Percentiles rank a stretch among this genome's conserved stretches.
These are phyloP conservation scores for Claviceps citrina DNA, from an alignment of 2,329 filamentous ascomycete genomes.

Conservation along the genomic window DNA sequence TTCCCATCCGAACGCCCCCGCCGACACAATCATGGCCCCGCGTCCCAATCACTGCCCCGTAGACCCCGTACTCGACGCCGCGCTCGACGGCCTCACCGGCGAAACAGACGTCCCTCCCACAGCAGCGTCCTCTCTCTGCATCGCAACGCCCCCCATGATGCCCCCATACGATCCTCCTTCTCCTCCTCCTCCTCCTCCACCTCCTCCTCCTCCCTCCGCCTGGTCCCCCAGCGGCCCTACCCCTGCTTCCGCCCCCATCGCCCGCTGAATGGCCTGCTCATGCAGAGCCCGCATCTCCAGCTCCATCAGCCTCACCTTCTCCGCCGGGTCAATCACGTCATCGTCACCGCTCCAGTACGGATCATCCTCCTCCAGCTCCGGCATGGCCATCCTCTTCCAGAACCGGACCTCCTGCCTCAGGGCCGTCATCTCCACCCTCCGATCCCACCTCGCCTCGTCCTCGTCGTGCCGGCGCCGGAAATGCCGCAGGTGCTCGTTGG, in stretches of 20 bases:
- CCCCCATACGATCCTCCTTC: conserved; percentile 7
- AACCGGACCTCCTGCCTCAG: conserved; percentile 44
- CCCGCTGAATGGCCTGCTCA: too few species aligned
- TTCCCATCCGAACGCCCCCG: too few species aligned
- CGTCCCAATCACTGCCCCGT: conserved; percentile 22
- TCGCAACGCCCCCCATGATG: conserved; percentile 23
- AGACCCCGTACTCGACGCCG: conserved; percentile 28
- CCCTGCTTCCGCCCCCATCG: too few species aligned
- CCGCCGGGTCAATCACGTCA: conserved; percentile 44
- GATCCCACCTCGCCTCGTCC: conserved; percentile 37
- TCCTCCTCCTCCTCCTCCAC: conserved; percentile 17
- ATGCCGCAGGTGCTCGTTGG: conserved; percentile 41
- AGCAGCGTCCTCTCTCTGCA: conserved; percentile 22
- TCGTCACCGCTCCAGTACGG: conserved; percentile 50
- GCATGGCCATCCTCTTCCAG: conserved; percentile 53
- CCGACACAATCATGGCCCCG: too few species aligned
- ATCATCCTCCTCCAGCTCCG: conserved; percentile 42
- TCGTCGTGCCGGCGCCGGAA: conserved; percentile 43
- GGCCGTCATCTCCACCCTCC: conserved; percentile 35
- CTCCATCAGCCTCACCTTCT: conserved; percentile 41
- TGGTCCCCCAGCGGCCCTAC: too few species aligned
- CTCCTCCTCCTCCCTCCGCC: conserved; percentile 20
- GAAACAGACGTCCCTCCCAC: conserved; percentile 15
- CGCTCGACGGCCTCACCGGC: conserved; percentile 23
- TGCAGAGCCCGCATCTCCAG: conserved; percentile 31